These are phyloP conservation scores for Theileria parva DNA, from an alignment of 169 alveolate genomes.

Conservation along the genomic window DNA sequence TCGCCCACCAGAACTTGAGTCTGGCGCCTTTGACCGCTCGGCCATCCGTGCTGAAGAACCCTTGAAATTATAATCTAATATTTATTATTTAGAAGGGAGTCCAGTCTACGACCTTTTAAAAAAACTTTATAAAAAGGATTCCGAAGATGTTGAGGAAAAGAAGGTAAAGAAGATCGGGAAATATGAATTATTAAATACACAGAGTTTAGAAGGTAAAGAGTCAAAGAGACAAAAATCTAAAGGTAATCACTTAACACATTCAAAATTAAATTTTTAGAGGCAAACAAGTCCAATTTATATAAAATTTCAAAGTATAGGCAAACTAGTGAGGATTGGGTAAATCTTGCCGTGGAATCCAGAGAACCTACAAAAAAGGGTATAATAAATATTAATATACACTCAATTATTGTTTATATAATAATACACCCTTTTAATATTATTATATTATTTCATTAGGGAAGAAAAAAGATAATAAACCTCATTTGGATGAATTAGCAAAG, in stretches of 20 bases:
- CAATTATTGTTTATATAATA: neutral
- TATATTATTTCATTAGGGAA: neutral
- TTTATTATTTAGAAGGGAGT: slow-evolving; percentile 13
- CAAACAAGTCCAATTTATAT: neutral
- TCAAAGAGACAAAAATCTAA: neutral
- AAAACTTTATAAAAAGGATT: neutral
- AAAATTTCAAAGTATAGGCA: neutral
- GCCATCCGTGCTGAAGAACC: slow-evolving; percentile 83
- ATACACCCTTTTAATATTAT: neutral
- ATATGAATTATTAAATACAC: neutral
- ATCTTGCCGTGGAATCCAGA: neutral
- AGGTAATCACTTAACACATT: neutral
- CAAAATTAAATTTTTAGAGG: neutral
- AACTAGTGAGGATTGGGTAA: slow-evolving; percentile 5
- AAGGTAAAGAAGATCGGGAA: neutral
- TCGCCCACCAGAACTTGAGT: slow-evolving; percentile 91
- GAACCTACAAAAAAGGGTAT: neutral
- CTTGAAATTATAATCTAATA: slow-evolving; percentile 11
- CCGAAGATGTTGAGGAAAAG: neutral
- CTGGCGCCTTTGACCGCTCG: slow-evolving; percentile 91
- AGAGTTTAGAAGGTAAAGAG: neutral
- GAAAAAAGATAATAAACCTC: neutral
- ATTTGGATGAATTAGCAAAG: neutral
- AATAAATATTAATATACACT: neutral
- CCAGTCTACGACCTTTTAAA: slow-evolving; percentile 14